Evolutionary conservation across 2,329 filamentous ascomycete species (phyloP), one percentile per base, ranked within the genome.

Genomic region (Botrytis byssoidea): DNA sequence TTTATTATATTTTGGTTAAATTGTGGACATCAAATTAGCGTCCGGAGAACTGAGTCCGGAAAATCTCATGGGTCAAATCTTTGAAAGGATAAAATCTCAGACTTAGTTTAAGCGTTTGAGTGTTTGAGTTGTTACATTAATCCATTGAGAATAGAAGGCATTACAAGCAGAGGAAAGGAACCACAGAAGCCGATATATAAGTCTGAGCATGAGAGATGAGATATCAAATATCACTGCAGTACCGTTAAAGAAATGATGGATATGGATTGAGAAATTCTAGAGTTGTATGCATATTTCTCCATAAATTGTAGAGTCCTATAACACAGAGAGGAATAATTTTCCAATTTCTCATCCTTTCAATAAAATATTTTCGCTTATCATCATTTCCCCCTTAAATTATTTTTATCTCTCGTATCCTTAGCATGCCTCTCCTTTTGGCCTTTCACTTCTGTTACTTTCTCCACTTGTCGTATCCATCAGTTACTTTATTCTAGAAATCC

Each of bases 401-500:
- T 55, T 16, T 51, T 3, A 0, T 55, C 25, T n/a, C 48, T 55
- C 48, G 6, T 3, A 4, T n/a, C 12, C 12, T 55, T 5, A 55
- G 2, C 4, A 55, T 16, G 0, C 48, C 12, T 55, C 12, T 55
- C 25, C 12, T 55, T 55, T 5, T 7, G 25, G 12, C 22, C 12
- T n/a, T n/a, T n/a, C 25, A n/a, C 5, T 55, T 55, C 48, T 12
- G 12, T 1, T n/a, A 16, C 25, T 16, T 51, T 51, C 12, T n/a
- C 16, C 12, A 51, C 5, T 14, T n/a, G 4, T 51, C 22, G 0
- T 7, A 16, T 51, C 48, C 6, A 51, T 12, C 12, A n/a, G 4
- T 0, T 16, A 16, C 0, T n/a, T n/a, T 12, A 55, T 55, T 0
- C 2, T 55, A n/a, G 14, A n/a, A 7, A 16, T 0, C 48, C 5